A percentile compares a stretch with the other conserved stretches of the same genome.
These are phyloP conservation scores for Phytopythium delawarense DNA, from an alignment of 352 stramenopile species.

Conservation along the genomic window DNA sequence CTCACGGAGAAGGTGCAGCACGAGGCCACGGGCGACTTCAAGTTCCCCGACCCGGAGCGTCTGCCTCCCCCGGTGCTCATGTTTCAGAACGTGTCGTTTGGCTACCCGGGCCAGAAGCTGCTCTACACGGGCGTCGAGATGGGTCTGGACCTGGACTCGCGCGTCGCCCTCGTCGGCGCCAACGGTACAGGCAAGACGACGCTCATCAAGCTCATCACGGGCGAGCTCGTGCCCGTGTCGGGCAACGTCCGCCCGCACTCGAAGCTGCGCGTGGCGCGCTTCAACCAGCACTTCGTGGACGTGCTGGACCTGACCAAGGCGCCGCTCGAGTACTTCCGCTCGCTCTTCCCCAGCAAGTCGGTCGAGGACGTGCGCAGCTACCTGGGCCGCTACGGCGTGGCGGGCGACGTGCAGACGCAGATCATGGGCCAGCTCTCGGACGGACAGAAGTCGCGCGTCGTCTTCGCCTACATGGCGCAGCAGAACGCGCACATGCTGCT, in stretches of 20 bases:
- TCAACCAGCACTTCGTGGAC: slow-evolving; percentile 99
- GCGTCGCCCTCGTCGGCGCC: slow-evolving; percentile 95
- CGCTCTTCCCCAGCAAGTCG: slow-evolving; percentile 90
- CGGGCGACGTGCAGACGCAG: slow-evolving; percentile 94
- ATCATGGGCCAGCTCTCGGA: slow-evolving; percentile 96
- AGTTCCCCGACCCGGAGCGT: slow-evolving; percentile 95
- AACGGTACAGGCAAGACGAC: slow-evolving; percentile 97
- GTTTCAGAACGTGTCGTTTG: slow-evolving; percentile 97
- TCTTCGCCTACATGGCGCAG: slow-evolving; percentile 97
- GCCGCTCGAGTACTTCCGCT: slow-evolving; percentile 97
- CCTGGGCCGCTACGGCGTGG: slow-evolving; percentile 95
- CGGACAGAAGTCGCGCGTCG: slow-evolving; percentile 96
- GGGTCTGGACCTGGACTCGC: slow-evolving; percentile 96
- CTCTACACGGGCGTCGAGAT: slow-evolving; percentile 95
- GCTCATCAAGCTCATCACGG: slow-evolving; percentile 97
- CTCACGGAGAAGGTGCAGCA: slow-evolving; percentile 93
- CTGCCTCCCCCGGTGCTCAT: slow-evolving; percentile 95
- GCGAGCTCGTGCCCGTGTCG: slow-evolving; percentile 90
- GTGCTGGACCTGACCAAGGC: slow-evolving; percentile 94
- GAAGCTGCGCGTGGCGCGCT: slow-evolving; percentile 95
- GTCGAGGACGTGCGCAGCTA: slow-evolving; percentile 95
- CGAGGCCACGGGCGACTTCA: slow-evolving; percentile 90
- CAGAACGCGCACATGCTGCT: slow-evolving; percentile 96
- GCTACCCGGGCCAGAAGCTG: slow-evolving; percentile 89
- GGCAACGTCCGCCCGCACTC: slow-evolving; percentile 96